Conservation (phyloP, 192 early-diverging fungal species). For the Backusella australiensis region DNA sequence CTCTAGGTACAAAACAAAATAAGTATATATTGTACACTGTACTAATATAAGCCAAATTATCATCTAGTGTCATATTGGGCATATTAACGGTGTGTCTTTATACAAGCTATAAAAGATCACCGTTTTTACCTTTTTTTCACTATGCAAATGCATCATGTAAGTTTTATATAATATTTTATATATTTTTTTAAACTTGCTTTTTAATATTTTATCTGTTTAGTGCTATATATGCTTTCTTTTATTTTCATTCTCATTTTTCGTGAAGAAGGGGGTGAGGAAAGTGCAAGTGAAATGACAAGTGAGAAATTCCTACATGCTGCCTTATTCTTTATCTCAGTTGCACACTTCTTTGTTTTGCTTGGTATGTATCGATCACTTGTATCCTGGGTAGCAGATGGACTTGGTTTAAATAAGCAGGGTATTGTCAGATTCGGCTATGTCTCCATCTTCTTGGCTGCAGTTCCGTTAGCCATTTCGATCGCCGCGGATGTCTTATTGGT, state of each 20-base stretch:
- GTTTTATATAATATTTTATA: not conserved
- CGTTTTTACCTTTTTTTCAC: not conserved
- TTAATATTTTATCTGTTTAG: not conserved
- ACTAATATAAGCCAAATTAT: not conserved
- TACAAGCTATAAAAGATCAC: not conserved
- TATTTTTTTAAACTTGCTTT: not conserved
- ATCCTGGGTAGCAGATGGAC: not conserved
- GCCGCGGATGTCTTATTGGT: not conserved
- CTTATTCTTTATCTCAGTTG: not conserved
- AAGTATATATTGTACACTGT: not conserved
- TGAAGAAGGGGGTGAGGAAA: not conserved
- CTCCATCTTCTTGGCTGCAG: not conserved
- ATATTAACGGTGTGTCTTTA: not conserved
- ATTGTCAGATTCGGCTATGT: conserved; percentile 1
- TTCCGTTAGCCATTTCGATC: not conserved
- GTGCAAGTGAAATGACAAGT: not conserved
- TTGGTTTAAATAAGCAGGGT: not conserved
- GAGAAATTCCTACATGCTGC: not conserved
- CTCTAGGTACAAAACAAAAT: not conserved
- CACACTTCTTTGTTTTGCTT: not conserved
- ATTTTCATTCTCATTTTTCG: not conserved
- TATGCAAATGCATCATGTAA: conserved; percentile 1
- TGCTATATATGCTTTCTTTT: not conserved
- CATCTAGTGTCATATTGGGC: not conserved
- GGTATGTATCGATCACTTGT: not conserved